Percentiles rank a stretch among this genome's conserved stretches.
phyloP scores from a whole-genome alignment of 441 rosid genomes.

The Populus trichocarpa region DNA sequence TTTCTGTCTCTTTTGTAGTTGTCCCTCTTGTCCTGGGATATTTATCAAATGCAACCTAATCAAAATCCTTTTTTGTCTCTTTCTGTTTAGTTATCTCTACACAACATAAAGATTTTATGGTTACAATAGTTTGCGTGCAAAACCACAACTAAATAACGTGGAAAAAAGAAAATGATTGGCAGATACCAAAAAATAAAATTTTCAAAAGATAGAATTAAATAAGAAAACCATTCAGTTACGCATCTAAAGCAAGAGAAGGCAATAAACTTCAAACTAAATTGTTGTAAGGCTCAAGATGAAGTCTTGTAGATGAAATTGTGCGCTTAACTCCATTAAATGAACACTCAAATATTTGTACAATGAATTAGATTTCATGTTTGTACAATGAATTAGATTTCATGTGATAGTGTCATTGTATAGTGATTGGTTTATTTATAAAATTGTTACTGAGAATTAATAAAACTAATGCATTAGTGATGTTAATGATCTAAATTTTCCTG shows the following conservation, averaged over 20 bases:
- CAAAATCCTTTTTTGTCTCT: too few relatives aligned
- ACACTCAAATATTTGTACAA: neutral
- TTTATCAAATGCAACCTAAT: too few relatives aligned
- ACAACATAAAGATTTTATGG: neutral
- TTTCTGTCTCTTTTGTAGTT: too few relatives aligned
- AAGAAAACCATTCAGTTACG: neutral
- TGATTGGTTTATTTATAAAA: neutral
- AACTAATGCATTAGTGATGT: neutral
- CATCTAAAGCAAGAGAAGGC: neutral
- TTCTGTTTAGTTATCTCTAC: neutral
- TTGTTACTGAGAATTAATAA: neutral
- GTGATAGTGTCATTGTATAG: neutral
- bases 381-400: neutral
- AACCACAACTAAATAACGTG: neutral
- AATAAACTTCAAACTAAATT: neutral
- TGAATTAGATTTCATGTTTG: neutral
- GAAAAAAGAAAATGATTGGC: neutral
- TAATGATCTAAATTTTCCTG: neutral
- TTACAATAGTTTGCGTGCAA: neutral
- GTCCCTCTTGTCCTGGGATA: too few relatives aligned
- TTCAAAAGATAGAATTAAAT: neutral
- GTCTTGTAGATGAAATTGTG: neutral
- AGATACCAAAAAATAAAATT: neutral
- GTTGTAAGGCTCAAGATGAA: neutral
- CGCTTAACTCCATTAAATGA: neutral